Percentiles rank a stretch among this genome's conserved stretches.
phyloP scores from a whole-genome alignment of 2,329 filamentous ascomycete species.

The Berkeleyomyces rouxiae region DNA sequence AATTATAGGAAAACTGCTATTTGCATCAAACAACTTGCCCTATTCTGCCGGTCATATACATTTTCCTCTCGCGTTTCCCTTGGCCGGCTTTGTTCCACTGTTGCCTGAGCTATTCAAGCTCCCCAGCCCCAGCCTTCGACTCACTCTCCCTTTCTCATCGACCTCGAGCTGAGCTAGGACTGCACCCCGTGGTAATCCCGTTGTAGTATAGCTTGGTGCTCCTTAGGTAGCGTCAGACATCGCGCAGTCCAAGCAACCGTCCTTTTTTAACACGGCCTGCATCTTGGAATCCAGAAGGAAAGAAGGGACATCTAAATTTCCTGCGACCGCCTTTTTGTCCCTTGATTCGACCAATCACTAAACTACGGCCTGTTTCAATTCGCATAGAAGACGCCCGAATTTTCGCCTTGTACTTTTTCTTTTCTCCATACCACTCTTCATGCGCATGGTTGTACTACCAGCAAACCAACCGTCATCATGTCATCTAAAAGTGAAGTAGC shows the following conservation, averaged over 20 bases:
- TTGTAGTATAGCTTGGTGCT: neutral
- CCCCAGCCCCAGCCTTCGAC: neutral
- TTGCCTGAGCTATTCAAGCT: too few relatives aligned
- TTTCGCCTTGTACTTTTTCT: neutral
- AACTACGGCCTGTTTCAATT: neutral
- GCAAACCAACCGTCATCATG: neutral
- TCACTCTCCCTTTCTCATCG: neutral
- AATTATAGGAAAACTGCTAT: too few relatives aligned
- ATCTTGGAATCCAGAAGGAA: neutral
- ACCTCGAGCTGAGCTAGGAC: neutral
- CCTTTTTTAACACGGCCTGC: neutral
- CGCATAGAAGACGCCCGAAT: neutral
- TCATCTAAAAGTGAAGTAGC: slow-evolving; percentile 11
- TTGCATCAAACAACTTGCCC: too few relatives aligned
- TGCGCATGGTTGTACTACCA: neutral
- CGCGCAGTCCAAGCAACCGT: neutral
- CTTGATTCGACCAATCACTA: neutral
- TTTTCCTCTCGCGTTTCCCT: too few relatives aligned
- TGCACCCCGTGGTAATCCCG: neutral
- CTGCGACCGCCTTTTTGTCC: neutral
- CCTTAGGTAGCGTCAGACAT: neutral
- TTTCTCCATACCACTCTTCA: neutral
- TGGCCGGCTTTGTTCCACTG: too few relatives aligned
- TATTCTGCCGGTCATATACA: too few relatives aligned
- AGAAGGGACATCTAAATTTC: neutral